Evolutionary conservation across 768 basidiomycete species (phyloP).

Genomic region (Lactifluus subvellereus): DNA sequence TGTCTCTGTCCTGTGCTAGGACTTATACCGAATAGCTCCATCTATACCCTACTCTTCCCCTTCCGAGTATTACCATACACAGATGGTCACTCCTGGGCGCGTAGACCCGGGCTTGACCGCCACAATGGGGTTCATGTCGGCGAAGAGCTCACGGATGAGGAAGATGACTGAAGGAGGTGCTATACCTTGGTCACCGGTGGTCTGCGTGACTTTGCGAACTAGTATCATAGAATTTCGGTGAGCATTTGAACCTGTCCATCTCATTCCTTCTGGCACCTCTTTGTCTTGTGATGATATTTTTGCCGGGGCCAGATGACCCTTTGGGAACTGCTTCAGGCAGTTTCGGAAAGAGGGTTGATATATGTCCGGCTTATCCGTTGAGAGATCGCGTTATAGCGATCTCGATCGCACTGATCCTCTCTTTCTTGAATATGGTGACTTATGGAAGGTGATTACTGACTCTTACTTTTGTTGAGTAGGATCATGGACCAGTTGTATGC

Average conservation of each 20-base stretch:
- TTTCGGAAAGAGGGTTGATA: conserved; percentile 45
- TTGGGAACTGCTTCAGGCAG: conserved; percentile 30
- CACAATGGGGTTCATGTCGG: conserved; percentile 62
- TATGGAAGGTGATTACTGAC: neutral
- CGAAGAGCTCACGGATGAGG: conserved; percentile 85
- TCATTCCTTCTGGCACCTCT: neutral
- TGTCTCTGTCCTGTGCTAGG: neutral
- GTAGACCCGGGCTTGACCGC: conserved; percentile 54
- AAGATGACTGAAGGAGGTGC: conserved; percentile 35
- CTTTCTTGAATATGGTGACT: too few species aligned
- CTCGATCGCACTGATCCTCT: conserved; percentile 8
- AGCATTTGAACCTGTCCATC: conserved; percentile 20
- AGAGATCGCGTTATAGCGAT: neutral
- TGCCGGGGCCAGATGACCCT: conserved; percentile 90
- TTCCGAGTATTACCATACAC: conserved; percentile 74
- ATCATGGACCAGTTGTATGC: neutral
- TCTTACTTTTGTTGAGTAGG: neutral
- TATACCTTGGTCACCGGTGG: neutral
- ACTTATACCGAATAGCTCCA: conserved; percentile 44
- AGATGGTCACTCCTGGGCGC: conserved; percentile 78
- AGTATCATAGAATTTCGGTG: conserved; percentile 2
- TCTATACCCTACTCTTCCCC: conserved; percentile 77
- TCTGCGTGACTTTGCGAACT: neutral
- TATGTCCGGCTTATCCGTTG: conserved; percentile 47
- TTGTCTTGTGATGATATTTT: conserved; percentile 47